phyloP scores from a whole-genome alignment of 495 filamentous ascomycete genomes.

The Penicillium fimorum region DNA sequence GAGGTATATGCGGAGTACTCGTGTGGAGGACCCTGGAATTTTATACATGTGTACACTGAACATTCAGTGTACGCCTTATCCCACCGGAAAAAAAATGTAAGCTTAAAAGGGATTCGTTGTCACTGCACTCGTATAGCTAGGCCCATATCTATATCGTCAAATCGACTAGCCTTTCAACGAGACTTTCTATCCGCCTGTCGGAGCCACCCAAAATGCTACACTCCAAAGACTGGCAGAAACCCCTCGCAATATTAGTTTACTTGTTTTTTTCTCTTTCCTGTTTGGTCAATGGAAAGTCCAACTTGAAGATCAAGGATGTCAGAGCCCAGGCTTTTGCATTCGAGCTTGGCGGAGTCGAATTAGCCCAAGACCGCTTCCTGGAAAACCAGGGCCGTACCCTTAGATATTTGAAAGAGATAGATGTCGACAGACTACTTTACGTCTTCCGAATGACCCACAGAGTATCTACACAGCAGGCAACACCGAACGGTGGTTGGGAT shows the following conservation, averaged over 20 bases:
- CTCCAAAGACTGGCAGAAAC: background rate
- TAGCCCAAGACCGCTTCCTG: background rate
- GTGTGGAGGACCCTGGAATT: no score
- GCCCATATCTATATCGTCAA: background rate
- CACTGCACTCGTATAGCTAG: background rate
- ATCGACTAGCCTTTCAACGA: background rate
- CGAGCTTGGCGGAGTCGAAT: background rate
- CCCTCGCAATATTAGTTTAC: background rate
- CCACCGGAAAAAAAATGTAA: background rate
- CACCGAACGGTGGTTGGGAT: constrained; percentile 3
- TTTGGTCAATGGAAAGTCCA: background rate
- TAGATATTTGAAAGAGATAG: constrained; percentile 1
- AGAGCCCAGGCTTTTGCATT: background rate
- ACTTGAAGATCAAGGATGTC: background rate
- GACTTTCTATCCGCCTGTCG: background rate
- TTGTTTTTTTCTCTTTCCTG: background rate
- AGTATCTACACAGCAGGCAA: background rate
- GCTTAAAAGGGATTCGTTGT: background rate
- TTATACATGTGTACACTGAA: background rate
- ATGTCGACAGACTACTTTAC: constrained; percentile 1
- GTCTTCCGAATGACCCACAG: background rate
- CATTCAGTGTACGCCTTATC: background rate
- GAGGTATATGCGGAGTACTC: no score
- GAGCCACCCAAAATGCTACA: background rate
- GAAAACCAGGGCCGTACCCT: background rate